These are phyloP conservation scores for Atkinsonella hypoxylon DNA, from an alignment of 2,329 filamentous ascomycete species.

Conservation along the genomic window DNA sequence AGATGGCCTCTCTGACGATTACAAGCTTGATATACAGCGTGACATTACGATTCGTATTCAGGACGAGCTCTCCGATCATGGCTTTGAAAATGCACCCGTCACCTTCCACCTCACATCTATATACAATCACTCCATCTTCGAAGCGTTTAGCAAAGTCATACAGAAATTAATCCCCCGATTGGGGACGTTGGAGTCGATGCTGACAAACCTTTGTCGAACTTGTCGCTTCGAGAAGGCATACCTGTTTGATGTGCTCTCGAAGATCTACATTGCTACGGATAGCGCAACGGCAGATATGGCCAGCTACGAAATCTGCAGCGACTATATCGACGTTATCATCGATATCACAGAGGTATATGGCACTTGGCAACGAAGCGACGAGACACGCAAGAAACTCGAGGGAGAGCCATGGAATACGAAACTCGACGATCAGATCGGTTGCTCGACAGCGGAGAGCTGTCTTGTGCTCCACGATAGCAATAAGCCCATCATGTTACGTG, in stretches of 20 bases:
- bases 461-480: conserved; percentile 54
- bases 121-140: conserved; percentile 97
- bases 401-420: conserved; percentile 48
- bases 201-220: conserved; percentile 86
- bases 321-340: conserved; percentile 97
- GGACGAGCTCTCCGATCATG: conserved; percentile 86
- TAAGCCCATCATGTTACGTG: conserved; percentile 54
- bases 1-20: conserved; percentile 93
- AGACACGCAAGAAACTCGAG: conserved; percentile 44
- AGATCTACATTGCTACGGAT: conserved; percentile 97
- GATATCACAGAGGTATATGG: conserved; percentile 95
- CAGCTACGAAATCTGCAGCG: conserved; percentile 95
- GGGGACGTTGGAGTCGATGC: conserved; percentile 81
- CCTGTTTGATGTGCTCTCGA: conserved; percentile 92
- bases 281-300: conserved; percentile 87
- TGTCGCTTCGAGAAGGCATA: conserved; percentile 97
- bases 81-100: conserved; percentile 85
- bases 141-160: conserved; percentile 96
- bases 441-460: conserved; percentile 53
- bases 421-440: conserved; percentile 54
- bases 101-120: conserved; percentile 96
- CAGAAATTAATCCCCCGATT: conserved; percentile 93
- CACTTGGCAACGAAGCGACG: conserved; percentile 48
- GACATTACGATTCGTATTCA: conserved; percentile 95
- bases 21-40: conserved; percentile 88